phyloP scores from a whole-genome alignment of 2,329 filamentous ascomycete genomes.

The Calycina herbarum region DNA sequence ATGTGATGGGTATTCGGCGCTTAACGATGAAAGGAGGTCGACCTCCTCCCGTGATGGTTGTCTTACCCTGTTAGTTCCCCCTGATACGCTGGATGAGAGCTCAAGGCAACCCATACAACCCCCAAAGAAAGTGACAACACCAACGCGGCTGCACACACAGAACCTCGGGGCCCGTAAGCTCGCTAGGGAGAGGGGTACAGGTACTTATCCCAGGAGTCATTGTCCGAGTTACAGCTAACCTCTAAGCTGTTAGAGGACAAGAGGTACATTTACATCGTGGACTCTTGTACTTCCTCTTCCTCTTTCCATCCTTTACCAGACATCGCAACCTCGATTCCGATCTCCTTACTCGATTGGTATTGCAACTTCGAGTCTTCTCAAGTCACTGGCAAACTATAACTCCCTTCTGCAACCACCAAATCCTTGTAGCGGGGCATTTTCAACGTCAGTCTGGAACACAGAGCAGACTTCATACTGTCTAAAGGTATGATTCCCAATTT shows the following conservation, averaged over 20 bases:
- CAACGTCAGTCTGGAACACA: slow-evolving; percentile 29
- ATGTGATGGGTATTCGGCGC: slow-evolving; percentile 15
- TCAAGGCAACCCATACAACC: slow-evolving; percentile 1
- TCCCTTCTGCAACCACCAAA: slow-evolving; percentile 15
- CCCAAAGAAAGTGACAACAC: slow-evolving; percentile 1
- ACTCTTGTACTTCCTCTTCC: slow-evolving; percentile 1
- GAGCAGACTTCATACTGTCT: slow-evolving; percentile 18
- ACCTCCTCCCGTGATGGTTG: not conserved
- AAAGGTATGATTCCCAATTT: slow-evolving; percentile 25
- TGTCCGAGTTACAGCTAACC: not conserved
- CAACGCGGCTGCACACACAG: not conserved
- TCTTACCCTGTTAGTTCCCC: not conserved
- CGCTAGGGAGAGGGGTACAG: not conserved
- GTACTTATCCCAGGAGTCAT: not conserved
- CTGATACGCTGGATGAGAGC: slow-evolving; percentile 6
- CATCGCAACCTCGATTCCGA: not conserved
- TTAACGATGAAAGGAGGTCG: slow-evolving; percentile 13
- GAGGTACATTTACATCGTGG: not conserved
- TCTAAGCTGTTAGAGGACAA: not conserved
- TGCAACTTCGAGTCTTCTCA: not conserved
- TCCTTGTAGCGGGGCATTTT: slow-evolving; percentile 33
- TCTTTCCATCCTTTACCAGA: not conserved
- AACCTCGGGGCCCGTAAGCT: not conserved
- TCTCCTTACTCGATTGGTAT: not conserved
- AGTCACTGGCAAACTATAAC: not conserved